Conservation (phyloP, 768 basidiomycete species). For the Amanita muscaria region DNA sequence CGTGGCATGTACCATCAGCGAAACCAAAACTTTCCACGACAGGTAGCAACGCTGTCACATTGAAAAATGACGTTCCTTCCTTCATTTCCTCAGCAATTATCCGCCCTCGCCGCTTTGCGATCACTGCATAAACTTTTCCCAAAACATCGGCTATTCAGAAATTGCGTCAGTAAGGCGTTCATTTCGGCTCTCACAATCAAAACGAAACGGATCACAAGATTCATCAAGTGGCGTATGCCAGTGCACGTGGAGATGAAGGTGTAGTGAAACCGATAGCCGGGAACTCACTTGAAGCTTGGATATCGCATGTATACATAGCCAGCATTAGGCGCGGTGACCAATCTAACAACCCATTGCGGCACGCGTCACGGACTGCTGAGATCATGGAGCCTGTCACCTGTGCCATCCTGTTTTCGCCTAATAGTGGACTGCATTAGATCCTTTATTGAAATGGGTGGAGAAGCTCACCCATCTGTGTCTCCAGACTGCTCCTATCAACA, state of each 20-base stretch:
- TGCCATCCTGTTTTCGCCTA: slow-evolving; percentile 72
- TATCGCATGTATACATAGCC: slow-evolving; percentile 98
- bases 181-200: too few species aligned
- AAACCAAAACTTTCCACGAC: slow-evolving; percentile 98
- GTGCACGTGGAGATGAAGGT: too few species aligned
- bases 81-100: slow-evolving; percentile 99
- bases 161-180: slow-evolving; percentile 1
- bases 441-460: slow-evolving; percentile 7
- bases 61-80: slow-evolving; percentile 93
- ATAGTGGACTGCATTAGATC: slow-evolving; percentile 10
- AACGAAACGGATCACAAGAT: neutral
- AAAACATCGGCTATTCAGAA: slow-evolving; percentile 74
- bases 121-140: slow-evolving; percentile 95
- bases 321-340: slow-evolving; percentile 97
- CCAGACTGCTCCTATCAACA: slow-evolving; percentile 49
- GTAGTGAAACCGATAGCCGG: neutral
- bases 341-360: slow-evolving; percentile 82
- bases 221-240: neutral
- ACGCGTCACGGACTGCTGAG: slow-evolving; percentile 82
- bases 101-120: slow-evolving; percentile 81
- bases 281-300: slow-evolving; percentile 88
- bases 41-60: slow-evolving; percentile 81
- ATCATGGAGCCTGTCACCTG: slow-evolving; percentile 89
- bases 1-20: slow-evolving; percentile 61
- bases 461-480: slow-evolving; percentile 58